phyloP scores from a whole-genome alignment of 2,329 filamentous ascomycete species.

The Aspergillus vadensis region DNA sequence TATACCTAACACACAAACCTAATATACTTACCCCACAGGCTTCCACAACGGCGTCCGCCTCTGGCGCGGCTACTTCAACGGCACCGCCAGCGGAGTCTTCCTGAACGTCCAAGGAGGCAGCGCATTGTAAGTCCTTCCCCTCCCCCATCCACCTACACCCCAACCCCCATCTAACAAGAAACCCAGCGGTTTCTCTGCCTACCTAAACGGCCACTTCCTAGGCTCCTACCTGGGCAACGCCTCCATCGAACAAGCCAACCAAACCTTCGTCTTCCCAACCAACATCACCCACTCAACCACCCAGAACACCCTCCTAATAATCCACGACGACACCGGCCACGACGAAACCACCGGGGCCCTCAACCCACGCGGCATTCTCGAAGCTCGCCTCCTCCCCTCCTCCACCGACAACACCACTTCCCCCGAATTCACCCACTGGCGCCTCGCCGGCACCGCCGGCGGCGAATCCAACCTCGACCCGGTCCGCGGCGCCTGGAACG shows the following conservation, averaged over 20 bases:
- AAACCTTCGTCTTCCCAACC: constrained; percentile 54
- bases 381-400: constrained; percentile 47
- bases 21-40: constrained; percentile 19
- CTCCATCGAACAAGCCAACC: constrained; percentile 24
- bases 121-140: constrained; percentile 43
- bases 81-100: constrained; percentile 39
- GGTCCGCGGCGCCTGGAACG: constrained; percentile 57
- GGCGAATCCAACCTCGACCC: constrained; percentile 57
- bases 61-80: constrained; percentile 49
- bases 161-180: not conserved
- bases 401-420: constrained; percentile 42
- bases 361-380: constrained; percentile 40
- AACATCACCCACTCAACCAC: constrained; percentile 51
- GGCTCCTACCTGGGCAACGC: constrained; percentile 56
- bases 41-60: constrained; percentile 50
- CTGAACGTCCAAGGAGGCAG: constrained; percentile 57
- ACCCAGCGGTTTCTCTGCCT: constrained; percentile 56
- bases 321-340: constrained; percentile 56
- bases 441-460: constrained; percentile 60
- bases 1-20: not conserved
- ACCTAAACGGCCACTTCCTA: constrained; percentile 59
- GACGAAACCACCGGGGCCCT: constrained; percentile 33
- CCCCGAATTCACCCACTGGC: constrained; percentile 57
- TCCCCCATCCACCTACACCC: not conserved
- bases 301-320: constrained; percentile 60